Evolutionary conservation across 2,329 filamentous ascomycete genomes (phyloP).

Genomic region (Hawksworthiomyces lignivorus): DNA sequence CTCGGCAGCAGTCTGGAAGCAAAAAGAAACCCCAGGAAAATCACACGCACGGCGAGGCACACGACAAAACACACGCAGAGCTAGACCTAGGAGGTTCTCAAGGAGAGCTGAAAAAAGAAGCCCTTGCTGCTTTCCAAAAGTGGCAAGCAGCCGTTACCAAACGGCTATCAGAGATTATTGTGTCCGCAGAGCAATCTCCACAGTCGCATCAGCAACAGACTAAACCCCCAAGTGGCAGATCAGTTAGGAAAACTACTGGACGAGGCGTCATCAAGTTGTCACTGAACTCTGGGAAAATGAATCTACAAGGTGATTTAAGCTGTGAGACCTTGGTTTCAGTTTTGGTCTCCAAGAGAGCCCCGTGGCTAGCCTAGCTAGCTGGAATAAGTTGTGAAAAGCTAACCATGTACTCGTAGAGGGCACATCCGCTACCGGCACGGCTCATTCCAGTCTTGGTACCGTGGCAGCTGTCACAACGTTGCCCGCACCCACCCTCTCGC

Average conservation of each 20-base stretch:
- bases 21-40: too few relatives aligned
- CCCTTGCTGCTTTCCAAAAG: constrained; percentile 65
- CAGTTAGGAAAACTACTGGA: neutral
- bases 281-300: too few relatives aligned
- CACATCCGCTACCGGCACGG: neutral
- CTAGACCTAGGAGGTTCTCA: constrained; percentile 48
- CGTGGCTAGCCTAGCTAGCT: too few relatives aligned
- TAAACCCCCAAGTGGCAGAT: constrained; percentile 2
- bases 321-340: too few relatives aligned
- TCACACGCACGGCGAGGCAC: neutral
- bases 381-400: too few relatives aligned
- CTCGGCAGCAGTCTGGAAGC: too few relatives aligned
- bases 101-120: constrained; percentile 59
- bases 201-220: constrained; percentile 18
- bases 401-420: too few relatives aligned
- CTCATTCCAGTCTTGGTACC: too few relatives aligned
- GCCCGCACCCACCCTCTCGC: constrained; percentile 26
- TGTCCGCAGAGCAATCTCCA: constrained; percentile 34
- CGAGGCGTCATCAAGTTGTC: neutral
- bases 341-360: too few relatives aligned
- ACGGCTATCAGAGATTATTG: constrained; percentile 61
- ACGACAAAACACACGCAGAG: constrained; percentile 24
- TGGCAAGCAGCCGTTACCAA: constrained; percentile 68
- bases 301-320: too few relatives aligned
- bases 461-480: too few relatives aligned